phyloP scores from a whole-genome alignment of 495 filamentous ascomycete species.

The Cercophora newfieldiana region DNA sequence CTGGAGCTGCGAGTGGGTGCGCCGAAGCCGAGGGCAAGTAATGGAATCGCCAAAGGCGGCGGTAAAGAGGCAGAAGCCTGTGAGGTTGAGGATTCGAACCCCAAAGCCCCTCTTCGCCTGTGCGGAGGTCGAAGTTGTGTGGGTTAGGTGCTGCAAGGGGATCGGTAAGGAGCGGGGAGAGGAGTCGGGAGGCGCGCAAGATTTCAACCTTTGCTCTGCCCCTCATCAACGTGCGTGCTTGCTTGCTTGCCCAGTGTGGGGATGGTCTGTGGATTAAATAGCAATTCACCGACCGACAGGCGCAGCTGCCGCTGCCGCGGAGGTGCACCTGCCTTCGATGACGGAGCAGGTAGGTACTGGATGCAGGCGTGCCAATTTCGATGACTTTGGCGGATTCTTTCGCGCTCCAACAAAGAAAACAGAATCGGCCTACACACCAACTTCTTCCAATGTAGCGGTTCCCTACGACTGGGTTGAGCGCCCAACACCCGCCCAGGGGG shows the following conservation, averaged over 20 bases:
- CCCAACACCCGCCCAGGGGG: neutral
- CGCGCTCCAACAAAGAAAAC: neutral
- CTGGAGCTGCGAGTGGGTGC: neutral
- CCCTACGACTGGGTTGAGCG: neutral
- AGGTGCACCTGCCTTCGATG: neutral
- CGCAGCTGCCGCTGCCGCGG: neutral
- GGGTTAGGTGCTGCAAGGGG: neutral
- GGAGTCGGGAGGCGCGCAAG: neutral
- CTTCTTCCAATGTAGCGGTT: neutral
- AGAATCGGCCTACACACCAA: neutral
- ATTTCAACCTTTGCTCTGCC: neutral
- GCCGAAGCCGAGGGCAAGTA: neutral
- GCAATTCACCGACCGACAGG: neutral
- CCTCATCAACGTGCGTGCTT: no score
- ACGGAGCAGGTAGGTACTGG: neutral
- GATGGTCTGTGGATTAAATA: neutral
- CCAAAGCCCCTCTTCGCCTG: neutral
- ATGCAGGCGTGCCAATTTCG: neutral
- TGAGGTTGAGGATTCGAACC: neutral
- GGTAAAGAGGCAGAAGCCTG: neutral
- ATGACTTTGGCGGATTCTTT: neutral
- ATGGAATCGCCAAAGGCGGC: neutral
- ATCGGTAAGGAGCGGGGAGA: neutral
- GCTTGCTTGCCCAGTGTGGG: neutral
- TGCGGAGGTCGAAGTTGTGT: neutral